Base-by-base conservation (phyloP, 2,329 filamentous ascomycete species). In the Myrmaecium sp. region DNA sequence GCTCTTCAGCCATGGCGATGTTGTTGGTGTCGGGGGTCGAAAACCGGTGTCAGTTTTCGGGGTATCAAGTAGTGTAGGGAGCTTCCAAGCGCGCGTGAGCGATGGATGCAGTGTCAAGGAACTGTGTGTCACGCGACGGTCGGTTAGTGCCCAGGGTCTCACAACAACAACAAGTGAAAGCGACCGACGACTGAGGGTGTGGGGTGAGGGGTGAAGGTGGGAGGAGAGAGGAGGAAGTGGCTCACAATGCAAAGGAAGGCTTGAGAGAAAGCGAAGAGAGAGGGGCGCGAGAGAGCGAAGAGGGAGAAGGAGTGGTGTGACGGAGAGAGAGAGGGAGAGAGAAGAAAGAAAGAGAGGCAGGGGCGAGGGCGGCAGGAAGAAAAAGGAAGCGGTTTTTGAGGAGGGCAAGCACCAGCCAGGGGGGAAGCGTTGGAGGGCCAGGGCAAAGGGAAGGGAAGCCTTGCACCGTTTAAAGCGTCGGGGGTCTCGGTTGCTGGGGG, bases 1-100 rank as follows among this genome's bases (percentile, higher is more conserved):
- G 66, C 54, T 61, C 63, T 48, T 81, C 75, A 59, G 77, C 71
- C 75, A 81, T 81, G 64, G 45, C 66, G 60, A 52, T 37, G 36
- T 31, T 34, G 31, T 23, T 25, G 29, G 24, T 34, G 32, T 21
- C 29, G 33, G 19, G 30, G 12, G n/a, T 10, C 15, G 8, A 14
- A 30, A 29, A 18, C 16, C 11, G 15, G 14, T 5, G 11, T 14
- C 14, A n/a, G 6, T 23, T 13, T n/a, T n/a, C n/a, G n/a, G n/a
- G n/a, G n/a, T n/a, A n/a, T n/a, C n/a, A n/a, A n/a, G n/a, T n/a
- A n/a, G n/a, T n/a, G n/a, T n/a, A n/a, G n/a, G n/a, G n/a, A 23
- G 12, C 10, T 13, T 7, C 7, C 10, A 13, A 23, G 6, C 7
- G 21, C 12, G 21, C 7, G 7, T n/a, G 14, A 13, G 25, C 19